phyloP scores from a whole-genome alignment of 805 yeast genomes.

The Candida schatavii region DNA sequence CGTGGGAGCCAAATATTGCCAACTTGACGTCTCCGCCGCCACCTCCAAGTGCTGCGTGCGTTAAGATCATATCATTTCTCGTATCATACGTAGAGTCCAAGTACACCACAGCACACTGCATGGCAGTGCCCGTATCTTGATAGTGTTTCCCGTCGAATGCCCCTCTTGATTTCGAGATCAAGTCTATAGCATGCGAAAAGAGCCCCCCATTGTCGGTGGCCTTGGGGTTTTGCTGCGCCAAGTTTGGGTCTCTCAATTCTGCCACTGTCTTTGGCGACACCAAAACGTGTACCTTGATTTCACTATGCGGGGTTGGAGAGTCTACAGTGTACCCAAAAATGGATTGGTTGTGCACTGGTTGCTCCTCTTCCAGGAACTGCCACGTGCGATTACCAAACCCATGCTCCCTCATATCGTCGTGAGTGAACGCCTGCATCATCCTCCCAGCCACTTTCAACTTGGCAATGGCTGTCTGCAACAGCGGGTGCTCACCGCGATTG shows the following conservation, averaged over 20 bases:
- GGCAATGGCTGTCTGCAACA: constrained; percentile 63
- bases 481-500: constrained; percentile 57
- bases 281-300: constrained; percentile 75
- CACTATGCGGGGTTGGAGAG: constrained; percentile 53
- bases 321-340: constrained; percentile 40
- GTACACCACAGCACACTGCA: constrained; percentile 81
- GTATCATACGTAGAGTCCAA: constrained; percentile 85
- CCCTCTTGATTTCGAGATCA: constrained; percentile 43
- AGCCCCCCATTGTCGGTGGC: constrained; percentile 76
- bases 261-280: constrained; percentile 62
- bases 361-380: constrained; percentile 70
- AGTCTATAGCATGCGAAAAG: constrained; percentile 77
- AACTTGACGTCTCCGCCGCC: constrained; percentile 65
- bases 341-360: constrained; percentile 25
- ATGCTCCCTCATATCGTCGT: constrained; percentile 78
- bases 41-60: constrained; percentile 96
- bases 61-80: constrained; percentile 53
- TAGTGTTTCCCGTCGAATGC: constrained; percentile 12
- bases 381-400: constrained; percentile 80
- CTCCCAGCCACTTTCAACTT: constrained; percentile 81
- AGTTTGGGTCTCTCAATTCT: constrained; percentile 72
- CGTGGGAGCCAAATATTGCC: constrained; percentile 94
- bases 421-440: constrained; percentile 87
- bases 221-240: constrained; percentile 80
- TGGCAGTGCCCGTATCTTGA: constrained; percentile 55